Evolutionary conservation across 306 rosid species (phyloP).

Genomic region (Alnus rubra): DNA sequence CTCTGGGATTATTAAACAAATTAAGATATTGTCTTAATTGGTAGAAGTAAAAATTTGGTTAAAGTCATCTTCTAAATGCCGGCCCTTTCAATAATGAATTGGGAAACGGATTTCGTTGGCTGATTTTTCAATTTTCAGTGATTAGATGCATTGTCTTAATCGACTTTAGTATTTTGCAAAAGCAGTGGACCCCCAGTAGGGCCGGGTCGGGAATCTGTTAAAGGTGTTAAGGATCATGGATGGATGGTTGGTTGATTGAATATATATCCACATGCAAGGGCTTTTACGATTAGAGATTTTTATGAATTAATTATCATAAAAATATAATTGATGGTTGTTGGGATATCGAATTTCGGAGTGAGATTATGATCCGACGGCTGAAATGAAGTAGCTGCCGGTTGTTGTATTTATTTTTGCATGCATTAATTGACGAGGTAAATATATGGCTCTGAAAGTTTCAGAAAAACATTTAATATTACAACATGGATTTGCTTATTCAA

Average conservation of each 20-base stretch:
- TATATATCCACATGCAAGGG: background rate
- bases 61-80: background rate
- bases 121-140: background rate
- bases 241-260: background rate
- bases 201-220: background rate
- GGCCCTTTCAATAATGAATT: background rate
- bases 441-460: background rate
- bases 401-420: background rate
- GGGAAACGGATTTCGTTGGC: background rate
- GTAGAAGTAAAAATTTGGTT: too few relatives aligned
- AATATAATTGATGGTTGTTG: conserved; percentile 2
- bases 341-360: background rate
- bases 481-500: conserved; percentile 9
- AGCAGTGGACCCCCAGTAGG: background rate
- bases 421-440: conserved; percentile 6
- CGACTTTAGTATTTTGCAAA: background rate
- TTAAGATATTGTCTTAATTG: too few relatives aligned
- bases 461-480: background rate
- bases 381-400: background rate
- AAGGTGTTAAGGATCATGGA: too few relatives aligned
- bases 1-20: too few relatives aligned
- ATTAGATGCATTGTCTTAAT: background rate
- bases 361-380: background rate
- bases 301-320: background rate
- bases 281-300: background rate